Conservation (phyloP, 129 eudicot species). For the Scalesia atractyloides region DNA sequence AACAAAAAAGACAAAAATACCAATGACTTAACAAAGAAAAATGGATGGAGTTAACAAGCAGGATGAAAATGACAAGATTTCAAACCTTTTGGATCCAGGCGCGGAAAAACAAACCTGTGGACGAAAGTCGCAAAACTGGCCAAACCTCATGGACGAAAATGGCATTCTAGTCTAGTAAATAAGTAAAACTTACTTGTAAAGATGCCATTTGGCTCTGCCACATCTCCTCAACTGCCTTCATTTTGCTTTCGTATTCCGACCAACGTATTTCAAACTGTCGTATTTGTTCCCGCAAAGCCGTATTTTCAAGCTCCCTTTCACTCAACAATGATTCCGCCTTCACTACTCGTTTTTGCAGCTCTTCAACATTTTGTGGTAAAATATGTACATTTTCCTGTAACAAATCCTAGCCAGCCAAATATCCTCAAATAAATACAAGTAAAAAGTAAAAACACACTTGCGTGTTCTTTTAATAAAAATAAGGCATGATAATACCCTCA, state of each 20-base stretch:
- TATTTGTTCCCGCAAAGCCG: slow-evolving; percentile 57
- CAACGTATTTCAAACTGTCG: slow-evolving; percentile 60
- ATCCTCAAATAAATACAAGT: too few species aligned
- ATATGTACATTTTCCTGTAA: slow-evolving; percentile 27
- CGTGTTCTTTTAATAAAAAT: background rate
- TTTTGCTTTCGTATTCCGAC: slow-evolving; percentile 74
- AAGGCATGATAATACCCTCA: slow-evolving; percentile 48
- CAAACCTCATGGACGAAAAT: too few species aligned
- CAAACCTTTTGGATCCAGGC: too few species aligned
- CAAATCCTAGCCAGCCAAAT: slow-evolving; percentile 16
- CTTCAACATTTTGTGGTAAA: slow-evolving; percentile 47
- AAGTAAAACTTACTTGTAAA: slow-evolving; percentile 66
- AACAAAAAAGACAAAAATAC: too few species aligned
- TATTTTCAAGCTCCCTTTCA: slow-evolving; percentile 70
- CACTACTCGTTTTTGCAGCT: slow-evolving; percentile 58
- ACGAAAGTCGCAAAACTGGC: too few species aligned
- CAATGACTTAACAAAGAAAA: too few species aligned
- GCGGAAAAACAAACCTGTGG: too few species aligned
- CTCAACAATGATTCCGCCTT: slow-evolving; percentile 53
- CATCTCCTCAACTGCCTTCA: slow-evolving; percentile 79
- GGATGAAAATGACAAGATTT: too few species aligned
- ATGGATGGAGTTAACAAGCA: too few species aligned
- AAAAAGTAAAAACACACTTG: slow-evolving; percentile 1
- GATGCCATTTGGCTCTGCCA: slow-evolving; percentile 86
- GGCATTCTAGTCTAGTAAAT: background rate